Evolutionary conservation across 352 stramenopile genomes (phyloP).

Genomic region (Phytopythium aichiense): DNA sequence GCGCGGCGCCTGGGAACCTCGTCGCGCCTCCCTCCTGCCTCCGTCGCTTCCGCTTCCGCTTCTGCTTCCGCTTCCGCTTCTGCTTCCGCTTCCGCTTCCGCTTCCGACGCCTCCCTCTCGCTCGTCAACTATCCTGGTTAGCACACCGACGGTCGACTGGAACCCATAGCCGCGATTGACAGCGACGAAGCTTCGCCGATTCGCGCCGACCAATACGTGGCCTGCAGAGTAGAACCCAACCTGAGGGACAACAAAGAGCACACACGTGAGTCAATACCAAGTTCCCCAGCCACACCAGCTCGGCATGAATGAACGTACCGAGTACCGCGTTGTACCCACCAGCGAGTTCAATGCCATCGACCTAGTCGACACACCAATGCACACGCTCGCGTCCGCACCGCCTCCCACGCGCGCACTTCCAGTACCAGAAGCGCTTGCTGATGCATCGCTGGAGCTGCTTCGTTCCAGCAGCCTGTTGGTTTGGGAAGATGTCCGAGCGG

Average conservation of each 20-base stretch:
- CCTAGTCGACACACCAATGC: slow-evolving; percentile 72
- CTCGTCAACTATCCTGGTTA: slow-evolving; percentile 54
- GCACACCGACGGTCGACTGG: slow-evolving; percentile 70
- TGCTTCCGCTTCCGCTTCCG: slow-evolving; percentile 5
- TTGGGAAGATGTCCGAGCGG: slow-evolving; percentile 16
- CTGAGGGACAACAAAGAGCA: slow-evolving; percentile 22
- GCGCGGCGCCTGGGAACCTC: slow-evolving; percentile 7
- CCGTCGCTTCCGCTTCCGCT: slow-evolving; percentile 6
- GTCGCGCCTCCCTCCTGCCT: not conserved
- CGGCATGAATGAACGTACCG: slow-evolving; percentile 32
- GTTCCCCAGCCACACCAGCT: not conserved
- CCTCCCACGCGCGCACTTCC: slow-evolving; percentile 14
- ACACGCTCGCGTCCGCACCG: slow-evolving; percentile 57
- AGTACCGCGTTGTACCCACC: slow-evolving; percentile 73
- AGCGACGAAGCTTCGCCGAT: slow-evolving; percentile 50
- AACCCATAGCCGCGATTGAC: slow-evolving; percentile 53
- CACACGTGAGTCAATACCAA: not conserved
- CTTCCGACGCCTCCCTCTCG: slow-evolving; percentile 13
- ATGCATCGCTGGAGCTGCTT: not conserved
- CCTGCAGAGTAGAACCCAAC: slow-evolving; percentile 81
- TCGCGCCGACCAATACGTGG: slow-evolving; percentile 62
- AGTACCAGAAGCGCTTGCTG: not conserved
- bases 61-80: slow-evolving; percentile 5
- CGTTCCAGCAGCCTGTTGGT: slow-evolving; percentile 9
- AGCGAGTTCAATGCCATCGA: slow-evolving; percentile 78